phyloP scores from a whole-genome alignment of 1,139 yeast species.

The Candida sp. region DNA sequence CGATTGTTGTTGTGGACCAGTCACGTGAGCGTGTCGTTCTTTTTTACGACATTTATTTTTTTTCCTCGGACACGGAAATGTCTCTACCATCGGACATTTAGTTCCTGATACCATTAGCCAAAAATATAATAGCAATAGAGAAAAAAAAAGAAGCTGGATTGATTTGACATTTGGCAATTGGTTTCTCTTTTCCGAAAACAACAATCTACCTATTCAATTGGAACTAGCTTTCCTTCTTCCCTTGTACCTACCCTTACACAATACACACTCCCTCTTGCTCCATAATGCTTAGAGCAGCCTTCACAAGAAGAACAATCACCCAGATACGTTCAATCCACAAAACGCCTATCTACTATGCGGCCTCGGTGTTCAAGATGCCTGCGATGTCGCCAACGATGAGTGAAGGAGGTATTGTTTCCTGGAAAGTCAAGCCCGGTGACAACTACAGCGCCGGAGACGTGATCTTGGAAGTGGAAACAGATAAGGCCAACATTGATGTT shows the following conservation, averaged over 20 bases:
- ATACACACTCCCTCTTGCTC: not conserved
- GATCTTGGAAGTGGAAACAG: constrained; percentile 88
- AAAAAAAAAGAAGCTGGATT: not conserved
- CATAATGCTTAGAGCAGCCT: constrained; percentile 16
- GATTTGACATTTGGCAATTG: not conserved
- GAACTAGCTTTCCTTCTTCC: not conserved
- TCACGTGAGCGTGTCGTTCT: not conserved
- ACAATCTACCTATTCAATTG: not conserved
- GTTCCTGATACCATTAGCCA: not conserved
- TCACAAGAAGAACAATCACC: constrained; percentile 9
- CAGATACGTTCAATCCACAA: constrained; percentile 21
- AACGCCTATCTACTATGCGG: constrained; percentile 35
- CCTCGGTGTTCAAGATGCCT: constrained; percentile 84
- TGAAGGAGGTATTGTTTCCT: constrained; percentile 93
- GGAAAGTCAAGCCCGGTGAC: constrained; percentile 91
- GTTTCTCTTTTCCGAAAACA: not conserved
- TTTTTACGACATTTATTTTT: constrained; percentile 2
- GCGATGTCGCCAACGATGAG: constrained; percentile 99
- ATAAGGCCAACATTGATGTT: constrained; percentile 91
- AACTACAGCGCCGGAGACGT: constrained; percentile 84
- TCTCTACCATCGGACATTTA: constrained; percentile 8
- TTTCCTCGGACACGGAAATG: constrained; percentile 1
- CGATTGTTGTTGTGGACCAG: not conserved
- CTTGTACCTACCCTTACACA: no score
- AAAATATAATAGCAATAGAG: not conserved